Evolutionary conservation across 164 flowering plant genomes (phyloP).

Genomic region (Nelumbo lutea): DNA sequence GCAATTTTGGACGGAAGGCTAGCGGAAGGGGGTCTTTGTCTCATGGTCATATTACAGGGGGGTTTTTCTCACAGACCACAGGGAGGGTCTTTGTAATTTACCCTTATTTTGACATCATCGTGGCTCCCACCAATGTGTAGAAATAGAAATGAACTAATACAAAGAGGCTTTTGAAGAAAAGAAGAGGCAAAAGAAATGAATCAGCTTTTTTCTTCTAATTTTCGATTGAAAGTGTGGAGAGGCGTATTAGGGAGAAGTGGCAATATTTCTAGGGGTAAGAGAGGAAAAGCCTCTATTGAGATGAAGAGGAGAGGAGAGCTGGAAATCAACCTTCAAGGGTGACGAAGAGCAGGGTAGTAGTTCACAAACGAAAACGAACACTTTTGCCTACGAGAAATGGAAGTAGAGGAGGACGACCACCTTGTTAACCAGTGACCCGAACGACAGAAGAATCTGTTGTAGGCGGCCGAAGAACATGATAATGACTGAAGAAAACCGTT

Average conservation of each 20-base stretch:
- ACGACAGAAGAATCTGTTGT: constrained; percentile 35
- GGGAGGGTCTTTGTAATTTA: no score
- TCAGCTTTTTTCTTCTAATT: neutral
- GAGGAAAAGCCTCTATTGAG: constrained; percentile 38
- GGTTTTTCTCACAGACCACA: no score
- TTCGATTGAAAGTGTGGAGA: constrained; percentile 20
- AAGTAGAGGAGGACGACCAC: constrained; percentile 6
- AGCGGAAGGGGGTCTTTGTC: no score
- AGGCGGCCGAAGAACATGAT: constrained; percentile 30
- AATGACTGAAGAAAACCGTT: constrained; percentile 54
- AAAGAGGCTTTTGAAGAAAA: neutral
- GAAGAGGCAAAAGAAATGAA: neutral
- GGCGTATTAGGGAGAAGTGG: constrained; percentile 39
- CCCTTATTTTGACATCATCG: constrained; percentile 30
- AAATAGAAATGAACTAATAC: neutral
- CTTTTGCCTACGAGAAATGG: constrained; percentile 14
- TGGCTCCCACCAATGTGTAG: constrained; percentile 40
- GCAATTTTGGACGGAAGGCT: no score
- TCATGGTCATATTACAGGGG: no score
- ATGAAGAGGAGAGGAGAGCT: constrained; percentile 16
- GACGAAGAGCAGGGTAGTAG: constrained; percentile 25
- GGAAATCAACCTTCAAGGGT: constrained; percentile 24
- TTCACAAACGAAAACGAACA: constrained; percentile 2
- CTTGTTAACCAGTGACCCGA: constrained; percentile 15
- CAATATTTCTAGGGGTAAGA: constrained; percentile 51